These are phyloP conservation scores for Apiotrichum porosum DNA, from an alignment of 1,284 basidiomycete species.

Conservation along the genomic window DNA sequence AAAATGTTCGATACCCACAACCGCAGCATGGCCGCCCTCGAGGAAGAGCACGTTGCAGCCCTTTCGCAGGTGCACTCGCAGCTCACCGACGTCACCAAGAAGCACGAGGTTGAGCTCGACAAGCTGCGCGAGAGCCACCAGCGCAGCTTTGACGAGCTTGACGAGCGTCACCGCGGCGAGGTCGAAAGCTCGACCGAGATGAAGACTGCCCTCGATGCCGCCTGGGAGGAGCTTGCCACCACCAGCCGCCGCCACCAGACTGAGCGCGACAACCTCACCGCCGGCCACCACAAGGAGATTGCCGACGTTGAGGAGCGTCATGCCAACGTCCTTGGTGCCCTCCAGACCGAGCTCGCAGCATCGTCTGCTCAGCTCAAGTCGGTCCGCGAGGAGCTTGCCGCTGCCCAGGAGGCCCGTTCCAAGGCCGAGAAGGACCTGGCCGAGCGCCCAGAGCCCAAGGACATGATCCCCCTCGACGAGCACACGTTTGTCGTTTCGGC, in stretches of 20 bases:
- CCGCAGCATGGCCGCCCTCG: constrained; percentile 13
- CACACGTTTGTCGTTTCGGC: constrained; percentile 28
- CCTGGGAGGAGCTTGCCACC: constrained; percentile 18
- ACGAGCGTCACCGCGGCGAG: constrained; percentile 11
- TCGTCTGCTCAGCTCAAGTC: constrained; percentile 10
- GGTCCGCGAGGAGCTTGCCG: constrained; percentile 9
- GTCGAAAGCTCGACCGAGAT: constrained; percentile 4
- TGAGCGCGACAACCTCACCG: constrained; percentile 23
- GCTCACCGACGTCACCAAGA: constrained; percentile 10
- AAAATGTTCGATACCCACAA: constrained; percentile 15
- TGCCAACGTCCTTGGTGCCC: constrained; percentile 11
- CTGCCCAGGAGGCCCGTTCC: constrained; percentile 13
- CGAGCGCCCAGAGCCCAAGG: constrained; percentile 9
- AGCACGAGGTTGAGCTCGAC: constrained; percentile 16
- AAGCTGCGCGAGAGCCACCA: constrained; percentile 18
- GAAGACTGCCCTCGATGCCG: constrained; percentile 13
- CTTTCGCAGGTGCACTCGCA: constrained; percentile 8
- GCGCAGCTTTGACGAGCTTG: constrained; percentile 15
- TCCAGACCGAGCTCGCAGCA: constrained; percentile 14
- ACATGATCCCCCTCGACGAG: constrained; percentile 16
- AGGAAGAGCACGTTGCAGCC: constrained; percentile 13
- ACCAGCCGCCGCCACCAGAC: constrained; percentile 13
- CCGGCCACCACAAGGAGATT: constrained; percentile 19
- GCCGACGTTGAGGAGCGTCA: constrained; percentile 20
- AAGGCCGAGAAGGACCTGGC: constrained; percentile 16